Evolutionary conservation across 805 yeast genomes (phyloP).

Genomic region (Saccharomycopsis sp.): DNA sequence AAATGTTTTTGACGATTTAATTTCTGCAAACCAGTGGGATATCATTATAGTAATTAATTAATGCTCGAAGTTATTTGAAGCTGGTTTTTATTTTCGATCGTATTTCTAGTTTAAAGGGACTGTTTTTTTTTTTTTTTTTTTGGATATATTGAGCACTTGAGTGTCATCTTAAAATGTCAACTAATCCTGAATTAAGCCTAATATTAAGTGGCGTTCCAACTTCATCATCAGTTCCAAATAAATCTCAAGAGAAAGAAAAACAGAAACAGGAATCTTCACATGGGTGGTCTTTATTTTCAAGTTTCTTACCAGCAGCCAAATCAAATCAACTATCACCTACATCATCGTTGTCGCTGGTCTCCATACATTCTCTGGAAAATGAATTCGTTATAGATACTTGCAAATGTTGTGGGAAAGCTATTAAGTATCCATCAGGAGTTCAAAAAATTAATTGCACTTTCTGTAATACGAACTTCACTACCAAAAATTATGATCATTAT

Average conservation of each 20-base stretch:
- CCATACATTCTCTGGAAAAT: conserved; percentile 6
- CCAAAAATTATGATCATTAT: conserved; percentile 18
- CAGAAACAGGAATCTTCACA: not conserved
- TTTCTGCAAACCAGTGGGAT: too few species aligned
- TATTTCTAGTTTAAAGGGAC: too few species aligned
- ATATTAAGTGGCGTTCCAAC: too few species aligned
- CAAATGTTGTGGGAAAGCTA: conserved; percentile 40
- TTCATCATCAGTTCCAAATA: too few species aligned
- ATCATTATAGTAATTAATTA: too few species aligned
- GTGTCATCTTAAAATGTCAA: too few species aligned
- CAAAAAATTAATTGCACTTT: conserved; percentile 50
- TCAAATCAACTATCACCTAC: conserved; percentile 10
- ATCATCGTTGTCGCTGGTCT: conserved; percentile 18
- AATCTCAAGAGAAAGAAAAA: not conserved
- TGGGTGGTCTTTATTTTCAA: conserved; percentile 5
- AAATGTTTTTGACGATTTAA: too few species aligned
- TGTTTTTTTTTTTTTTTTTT: too few species aligned
- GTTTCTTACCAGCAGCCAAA: not conserved
- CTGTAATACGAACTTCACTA: conserved; percentile 34
- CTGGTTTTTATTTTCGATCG: too few species aligned
- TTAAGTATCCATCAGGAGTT: conserved; percentile 33
- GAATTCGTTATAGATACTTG: conserved; percentile 27
- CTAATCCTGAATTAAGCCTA: too few species aligned
- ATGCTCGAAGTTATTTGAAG: too few species aligned
- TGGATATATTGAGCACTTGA: too few species aligned